These are phyloP conservation scores for Termitomyces sp. DNA, from an alignment of 768 basidiomycete species.

Conservation along the genomic window DNA sequence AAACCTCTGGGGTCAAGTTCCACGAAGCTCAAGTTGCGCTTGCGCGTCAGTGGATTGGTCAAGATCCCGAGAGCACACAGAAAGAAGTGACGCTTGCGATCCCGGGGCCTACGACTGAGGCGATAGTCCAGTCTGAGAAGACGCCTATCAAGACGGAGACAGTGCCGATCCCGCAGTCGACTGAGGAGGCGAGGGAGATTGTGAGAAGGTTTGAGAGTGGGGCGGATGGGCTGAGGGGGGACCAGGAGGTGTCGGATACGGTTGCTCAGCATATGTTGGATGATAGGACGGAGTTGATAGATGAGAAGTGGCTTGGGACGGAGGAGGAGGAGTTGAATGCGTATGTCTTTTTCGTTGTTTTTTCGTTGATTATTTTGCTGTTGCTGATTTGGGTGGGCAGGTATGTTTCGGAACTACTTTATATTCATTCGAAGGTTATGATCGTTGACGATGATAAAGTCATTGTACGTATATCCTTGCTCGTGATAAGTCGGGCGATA, in stretches of 20 bases:
- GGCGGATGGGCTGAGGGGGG: constrained; percentile 46
- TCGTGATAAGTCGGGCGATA: too few species aligned
- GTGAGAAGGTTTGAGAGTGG: constrained; percentile 58
- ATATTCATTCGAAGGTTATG: constrained; percentile 90
- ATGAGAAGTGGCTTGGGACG: constrained; percentile 83
- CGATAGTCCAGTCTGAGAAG: constrained; percentile 48
- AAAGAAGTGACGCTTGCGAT: constrained; percentile 55
- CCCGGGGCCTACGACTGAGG: constrained; percentile 44
- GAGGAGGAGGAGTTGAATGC: constrained; percentile 78
- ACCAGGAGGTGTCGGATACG: constrained; percentile 64
- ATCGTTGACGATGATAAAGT: constrained; percentile 90
- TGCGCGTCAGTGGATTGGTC: constrained; percentile 67
- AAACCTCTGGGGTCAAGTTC: constrained; percentile 72
- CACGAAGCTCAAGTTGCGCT: constrained; percentile 84
- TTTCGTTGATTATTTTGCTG: background rate
- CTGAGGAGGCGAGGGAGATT: constrained; percentile 44
- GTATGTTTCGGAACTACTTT: constrained; percentile 75
- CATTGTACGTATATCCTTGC: constrained; percentile 51
- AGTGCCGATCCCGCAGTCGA: constrained; percentile 59
- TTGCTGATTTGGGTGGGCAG: constrained; percentile 27
- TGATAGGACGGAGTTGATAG: constrained; percentile 52
- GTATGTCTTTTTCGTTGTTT: too few species aligned
- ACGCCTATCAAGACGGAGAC: constrained; percentile 45
- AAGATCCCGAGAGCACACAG: constrained; percentile 32
- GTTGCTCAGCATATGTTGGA: constrained; percentile 77